Percentiles rank a stretch among this genome's conserved stretches.
Conservation (phyloP, 148 eudicot species). For the Amaranthus palmeri region DNA sequence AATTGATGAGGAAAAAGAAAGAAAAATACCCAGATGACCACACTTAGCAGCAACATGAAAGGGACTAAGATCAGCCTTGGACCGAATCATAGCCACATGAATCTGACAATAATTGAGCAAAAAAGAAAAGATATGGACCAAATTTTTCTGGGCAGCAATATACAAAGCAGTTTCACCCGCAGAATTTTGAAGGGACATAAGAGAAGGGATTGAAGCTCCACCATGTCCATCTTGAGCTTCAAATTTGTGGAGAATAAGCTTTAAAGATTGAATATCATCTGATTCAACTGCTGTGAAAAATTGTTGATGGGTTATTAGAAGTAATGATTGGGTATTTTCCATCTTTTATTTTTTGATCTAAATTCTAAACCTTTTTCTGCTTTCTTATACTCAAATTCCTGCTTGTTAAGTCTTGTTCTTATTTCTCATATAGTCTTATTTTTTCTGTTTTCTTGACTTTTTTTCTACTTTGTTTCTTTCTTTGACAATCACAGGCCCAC, state of each 20-base stretch:
- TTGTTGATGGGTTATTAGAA: slow-evolving; percentile 59
- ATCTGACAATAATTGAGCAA: slow-evolving; percentile 60
- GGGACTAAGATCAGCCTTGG: slow-evolving; percentile 54
- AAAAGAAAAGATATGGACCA: slow-evolving; percentile 33
- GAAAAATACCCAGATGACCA: slow-evolving; percentile 61
- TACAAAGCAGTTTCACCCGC: slow-evolving; percentile 64
- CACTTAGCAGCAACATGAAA: slow-evolving; percentile 65
- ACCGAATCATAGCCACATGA: slow-evolving; percentile 39
- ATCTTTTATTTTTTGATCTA: slow-evolving; percentile 5
- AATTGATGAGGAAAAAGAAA: not conserved
- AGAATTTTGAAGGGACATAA: slow-evolving; percentile 55
- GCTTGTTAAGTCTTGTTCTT: too few species aligned
- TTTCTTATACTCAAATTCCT: too few species aligned
- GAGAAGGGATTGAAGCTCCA: slow-evolving; percentile 31
- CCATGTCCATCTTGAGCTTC: slow-evolving; percentile 26
- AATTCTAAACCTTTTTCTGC: too few species aligned
- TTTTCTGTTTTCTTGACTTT: too few species aligned
- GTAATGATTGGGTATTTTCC: slow-evolving; percentile 45
- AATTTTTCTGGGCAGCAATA: slow-evolving; percentile 57
- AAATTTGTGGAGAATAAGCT: slow-evolving; percentile 29
- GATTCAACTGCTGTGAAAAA: slow-evolving; percentile 64
- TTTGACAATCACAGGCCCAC: too few species aligned
- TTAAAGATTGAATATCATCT: slow-evolving; percentile 42
- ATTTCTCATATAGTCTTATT: too few species aligned
- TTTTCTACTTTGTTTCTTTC: too few species aligned